These are phyloP conservation scores for Phytophthora litchii DNA, from an alignment of 352 stramenopile species.

Conservation along the genomic window DNA sequence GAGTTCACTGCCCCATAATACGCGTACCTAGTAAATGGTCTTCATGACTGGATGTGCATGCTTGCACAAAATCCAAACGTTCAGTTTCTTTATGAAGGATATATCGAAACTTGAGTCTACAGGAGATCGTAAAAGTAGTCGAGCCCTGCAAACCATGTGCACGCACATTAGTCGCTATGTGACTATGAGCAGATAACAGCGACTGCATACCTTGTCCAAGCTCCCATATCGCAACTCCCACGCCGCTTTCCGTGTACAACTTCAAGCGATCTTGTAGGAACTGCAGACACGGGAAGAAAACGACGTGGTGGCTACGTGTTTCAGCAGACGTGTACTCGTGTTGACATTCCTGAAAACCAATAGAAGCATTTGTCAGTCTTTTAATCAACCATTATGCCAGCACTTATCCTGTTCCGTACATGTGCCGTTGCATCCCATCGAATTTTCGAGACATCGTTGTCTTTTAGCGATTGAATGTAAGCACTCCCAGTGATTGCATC, in stretches of 20 bases:
- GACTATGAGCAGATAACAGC: background rate
- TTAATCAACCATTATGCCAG: background rate
- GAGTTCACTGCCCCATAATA: slow-evolving; percentile 6
- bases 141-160: slow-evolving; percentile 47
- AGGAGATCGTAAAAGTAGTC: slow-evolving; percentile 84
- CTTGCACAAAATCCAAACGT: slow-evolving; percentile 7
- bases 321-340: slow-evolving; percentile 48
- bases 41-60: background rate
- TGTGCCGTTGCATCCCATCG: slow-evolving; percentile 55
- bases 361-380: slow-evolving; percentile 3
- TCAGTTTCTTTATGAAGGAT: slow-evolving; percentile 15
- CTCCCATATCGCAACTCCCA: slow-evolving; percentile 77
- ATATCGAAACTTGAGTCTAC: slow-evolving; percentile 19
- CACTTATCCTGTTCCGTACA: slow-evolving; percentile 25
- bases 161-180: slow-evolving; percentile 1
- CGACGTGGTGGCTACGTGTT: slow-evolving; percentile 42
- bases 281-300: slow-evolving; percentile 86
- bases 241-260: slow-evolving; percentile 52
- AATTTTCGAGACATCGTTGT: slow-evolving; percentile 49
- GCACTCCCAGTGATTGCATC: slow-evolving; percentile 50
- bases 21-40: slow-evolving; percentile 2
- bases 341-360: slow-evolving; percentile 60
- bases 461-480: slow-evolving; percentile 47
- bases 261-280: slow-evolving; percentile 73
- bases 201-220: slow-evolving; percentile 72